Base-by-base conservation (phyloP, 140 eudicot species). In the Erigeron philadelphicus region DNA sequence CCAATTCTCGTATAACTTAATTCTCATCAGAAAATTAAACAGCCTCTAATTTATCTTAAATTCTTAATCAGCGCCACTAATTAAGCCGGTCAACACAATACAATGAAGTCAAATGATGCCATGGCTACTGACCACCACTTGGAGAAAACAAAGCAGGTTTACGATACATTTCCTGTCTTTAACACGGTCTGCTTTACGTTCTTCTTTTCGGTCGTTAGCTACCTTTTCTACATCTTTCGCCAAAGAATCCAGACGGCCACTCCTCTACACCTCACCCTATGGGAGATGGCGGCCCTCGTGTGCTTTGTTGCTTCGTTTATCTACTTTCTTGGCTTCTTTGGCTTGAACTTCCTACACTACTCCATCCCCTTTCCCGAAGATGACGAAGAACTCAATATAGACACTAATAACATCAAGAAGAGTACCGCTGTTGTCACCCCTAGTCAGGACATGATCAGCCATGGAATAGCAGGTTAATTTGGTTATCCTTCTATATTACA, bases 261-360 rank as follows among this genome's bases (percentile, higher is more conserved):
- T 35, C 86, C 86, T 25, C 83, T 82, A 72, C 83, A 82, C 40
- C 67, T 82, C 48, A 77, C 83, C 55, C 60, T 82, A 12, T 54
- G 76, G 0, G 86, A 82, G 71, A 62, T 82, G 38, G 80, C 64
- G 1, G 83, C 83, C 11, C 11, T 78, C 0, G 81, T 66, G 18
- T 78, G 63, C 48, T 54, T 78, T 9, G 66, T 67, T 17, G 81
- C 78, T 3, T 82, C 86, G 9, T 57, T 52, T 18, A 53, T 78
- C 38, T 82, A 82, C 67, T 73, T 82, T 64, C 71, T 82, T 11
- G 80, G 86, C 4, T 82, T 82, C 71, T 78, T 82, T 31, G 83
- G 86, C 5, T 70, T 82, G 63, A 82, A 67, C 11, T 82, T 82
- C 52, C 76, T 78, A 55, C 81, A 82, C n/a, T 73, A 21, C 25